Evolutionary conservation across 176 grass and related monocot genomes (phyloP), one percentile per base, ranked within the genome.

Genomic region (Chrysopogon serrulatus): DNA sequence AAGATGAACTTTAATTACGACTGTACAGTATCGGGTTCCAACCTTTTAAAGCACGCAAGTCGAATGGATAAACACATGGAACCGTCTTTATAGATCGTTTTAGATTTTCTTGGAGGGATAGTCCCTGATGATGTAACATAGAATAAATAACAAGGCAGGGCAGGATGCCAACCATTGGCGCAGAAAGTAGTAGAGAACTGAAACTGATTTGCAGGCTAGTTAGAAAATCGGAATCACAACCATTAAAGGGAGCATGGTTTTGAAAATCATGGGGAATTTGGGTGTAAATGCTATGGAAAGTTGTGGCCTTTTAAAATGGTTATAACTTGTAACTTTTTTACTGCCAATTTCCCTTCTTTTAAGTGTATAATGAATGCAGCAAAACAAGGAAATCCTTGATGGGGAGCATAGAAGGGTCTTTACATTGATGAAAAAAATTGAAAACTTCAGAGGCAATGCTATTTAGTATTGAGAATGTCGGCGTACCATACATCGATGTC

Each of bases 251-350:
- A 71, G 18, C 17, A 65, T 13, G 43, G 34, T 15, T 65, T 73
- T 35, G 16, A 11, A 78, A 78, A 26, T 49, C 18, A 40, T 3
- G 36, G 3, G 45, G 30, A 24, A 61, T 31, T 19, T 80, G 45
- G 36, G n/a, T 89, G 70, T 80, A 45, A 44, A 73, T 72, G 59
- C n/a, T n/a, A 45, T 2, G 15, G 59, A 64, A 79, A 79, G 17
- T 45, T 1, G 4, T 28, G 28, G n/a, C 44, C 27, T 28, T 39
- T 62, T 11, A 33, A 54, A 61, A 85, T 40, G 17, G 39, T 21
- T 15, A 61, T 33, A 26, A 40, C 3, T 6, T 24, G 3, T 17
- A 8, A 12, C 8, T 13, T 27, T 31, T 48, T 56, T 37, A 12
- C 6, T 24, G 36, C 17, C 18, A 68, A 13, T 18, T 34, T 44